phyloP scores from a whole-genome alignment of 805 yeast genomes.

The Metschnikowia kofuensis region DNA sequence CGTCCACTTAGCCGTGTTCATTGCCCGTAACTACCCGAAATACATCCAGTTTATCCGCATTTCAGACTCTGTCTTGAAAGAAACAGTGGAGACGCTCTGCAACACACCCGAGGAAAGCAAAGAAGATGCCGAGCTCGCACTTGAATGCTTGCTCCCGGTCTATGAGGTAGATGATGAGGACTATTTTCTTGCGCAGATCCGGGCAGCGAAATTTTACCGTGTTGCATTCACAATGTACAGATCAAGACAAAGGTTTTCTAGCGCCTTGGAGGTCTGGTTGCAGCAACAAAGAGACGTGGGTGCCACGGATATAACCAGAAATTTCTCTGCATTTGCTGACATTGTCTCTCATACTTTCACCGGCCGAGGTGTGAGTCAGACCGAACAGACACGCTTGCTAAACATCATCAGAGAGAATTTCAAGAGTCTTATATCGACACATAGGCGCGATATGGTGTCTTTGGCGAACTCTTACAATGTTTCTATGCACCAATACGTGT shows the following conservation, averaged over 20 bases:
- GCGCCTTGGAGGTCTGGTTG: conserved; percentile 56
- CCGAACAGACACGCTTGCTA: conserved; percentile 25
- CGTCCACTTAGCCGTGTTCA: conserved; percentile 57
- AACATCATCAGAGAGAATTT: conserved; percentile 25
- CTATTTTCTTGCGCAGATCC: conserved; percentile 48
- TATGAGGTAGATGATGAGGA: conserved; percentile 59
- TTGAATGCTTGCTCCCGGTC: conserved; percentile 65
- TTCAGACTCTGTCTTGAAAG: conserved; percentile 54
- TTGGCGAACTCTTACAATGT: conserved; percentile 38
- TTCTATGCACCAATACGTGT: conserved; percentile 34
- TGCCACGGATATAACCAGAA: conserved; percentile 7
- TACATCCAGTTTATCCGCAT: conserved; percentile 78
- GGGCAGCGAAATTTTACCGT: conserved; percentile 52
- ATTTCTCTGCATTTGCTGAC: conserved; percentile 16
- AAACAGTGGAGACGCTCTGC: conserved; percentile 50
- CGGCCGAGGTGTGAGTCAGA: conserved; percentile 15
- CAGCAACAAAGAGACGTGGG: conserved; percentile 17
- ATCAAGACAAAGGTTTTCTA: conserved; percentile 48
- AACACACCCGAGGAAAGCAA: conserved; percentile 30
- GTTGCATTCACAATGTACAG: conserved; percentile 59
- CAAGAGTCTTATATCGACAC: conserved; percentile 21
- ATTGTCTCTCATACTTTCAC: conserved; percentile 26
- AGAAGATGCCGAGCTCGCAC: conserved; percentile 70
- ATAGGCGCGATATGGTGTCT: conserved; percentile 33
- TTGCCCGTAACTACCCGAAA: conserved; percentile 80